Evolutionary conservation across 2,329 filamentous ascomycete species (phyloP), one percentile per base, ranked within the genome.

Genomic region (Thyridium curvatum): DNA sequence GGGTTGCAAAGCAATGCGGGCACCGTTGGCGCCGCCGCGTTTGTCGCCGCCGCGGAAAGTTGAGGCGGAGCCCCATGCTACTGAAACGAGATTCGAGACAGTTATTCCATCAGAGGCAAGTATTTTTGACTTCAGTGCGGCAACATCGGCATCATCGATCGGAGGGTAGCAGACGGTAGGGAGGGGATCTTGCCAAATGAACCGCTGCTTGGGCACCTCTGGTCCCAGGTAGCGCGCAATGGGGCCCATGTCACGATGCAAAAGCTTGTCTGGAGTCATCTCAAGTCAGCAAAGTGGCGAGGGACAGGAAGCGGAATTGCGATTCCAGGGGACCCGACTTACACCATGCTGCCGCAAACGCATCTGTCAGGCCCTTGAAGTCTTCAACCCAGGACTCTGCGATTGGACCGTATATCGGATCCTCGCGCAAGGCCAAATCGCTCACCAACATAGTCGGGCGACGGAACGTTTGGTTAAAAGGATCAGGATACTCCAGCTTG

Each of bases 11-110:
- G 81, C 79, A 50, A 88, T 84, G 50, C 83, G 82, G 15, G 77
- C 82, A 52, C 84, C 84, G 52, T 87, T 87, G 62, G 84, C 83
- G 54, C 84, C 84, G 49, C 84, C 84, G 47, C 84, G 83, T 75
- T 87, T 87, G 67, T 88, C 84, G 47, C 76, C 74, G 49, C 75
- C 72, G 44, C 81, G 79, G 77, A 79, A 85, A 28, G 78, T 79
- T 3, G 79, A 79, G 29, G 81, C 80, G 0, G 80, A 77, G 4
- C 74, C 76, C 74, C 77, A 85, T 18, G 81, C 80, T n/a, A 73
- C 71, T 12, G 70, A 69, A 34, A 86, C 71, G 44, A 86, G 67
- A 58, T 77, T 75, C 39, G 70, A 68, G 12, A 71, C 59, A 41
- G 71, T 68, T 5, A 85, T 53, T 12, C 77, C 79, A 16, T 73